Evolutionary conservation across 805 yeast genomes (phyloP).

Genomic region (Yamadazyma sp.): DNA sequence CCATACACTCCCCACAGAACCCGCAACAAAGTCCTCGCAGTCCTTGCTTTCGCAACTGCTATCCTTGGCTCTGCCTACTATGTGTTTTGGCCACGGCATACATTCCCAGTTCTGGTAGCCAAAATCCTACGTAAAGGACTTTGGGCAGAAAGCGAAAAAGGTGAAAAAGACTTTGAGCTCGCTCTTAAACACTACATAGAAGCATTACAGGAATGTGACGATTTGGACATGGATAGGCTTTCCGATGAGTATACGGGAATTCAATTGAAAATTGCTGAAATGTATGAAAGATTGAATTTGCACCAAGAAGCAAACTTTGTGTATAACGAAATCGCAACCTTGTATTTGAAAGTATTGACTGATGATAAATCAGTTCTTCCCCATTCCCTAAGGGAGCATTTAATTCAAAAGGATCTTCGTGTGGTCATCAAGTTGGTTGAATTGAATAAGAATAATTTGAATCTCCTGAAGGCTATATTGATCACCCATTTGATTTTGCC

Average conservation of each 20-base stretch:
- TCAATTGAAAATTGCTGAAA: slow-evolving; percentile 82
- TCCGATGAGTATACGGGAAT: slow-evolving; percentile 88
- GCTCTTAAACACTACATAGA: slow-evolving; percentile 74
- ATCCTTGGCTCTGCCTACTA: slow-evolving; percentile 23
- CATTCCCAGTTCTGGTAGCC: slow-evolving; percentile 71
- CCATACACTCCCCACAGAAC: slow-evolving; percentile 11
- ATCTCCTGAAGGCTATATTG: slow-evolving; percentile 54
- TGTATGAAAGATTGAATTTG: slow-evolving; percentile 72
- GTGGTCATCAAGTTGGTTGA: slow-evolving; percentile 69
- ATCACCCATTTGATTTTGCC: slow-evolving; percentile 65
- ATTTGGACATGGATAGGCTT: slow-evolving; percentile 53
- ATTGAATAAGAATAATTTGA: slow-evolving; percentile 47
- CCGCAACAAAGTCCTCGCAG: slow-evolving; percentile 2
- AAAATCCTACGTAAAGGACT: slow-evolving; percentile 68
- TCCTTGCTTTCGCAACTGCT: background rate
- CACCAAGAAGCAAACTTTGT: slow-evolving; percentile 62
- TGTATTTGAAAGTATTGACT: slow-evolving; percentile 54
- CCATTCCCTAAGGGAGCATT: slow-evolving; percentile 46
- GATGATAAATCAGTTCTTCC: slow-evolving; percentile 17
- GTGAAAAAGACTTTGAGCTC: slow-evolving; percentile 56
- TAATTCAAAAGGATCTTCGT: slow-evolving; percentile 69
- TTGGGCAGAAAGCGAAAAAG: slow-evolving; percentile 79
- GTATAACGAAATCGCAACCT: slow-evolving; percentile 64
- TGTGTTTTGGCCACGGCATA: slow-evolving; percentile 65
- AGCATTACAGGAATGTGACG: slow-evolving; percentile 65